Evolutionary conservation across 1,284 basidiomycete species (phyloP).

Genomic region (Trametes sp.): DNA sequence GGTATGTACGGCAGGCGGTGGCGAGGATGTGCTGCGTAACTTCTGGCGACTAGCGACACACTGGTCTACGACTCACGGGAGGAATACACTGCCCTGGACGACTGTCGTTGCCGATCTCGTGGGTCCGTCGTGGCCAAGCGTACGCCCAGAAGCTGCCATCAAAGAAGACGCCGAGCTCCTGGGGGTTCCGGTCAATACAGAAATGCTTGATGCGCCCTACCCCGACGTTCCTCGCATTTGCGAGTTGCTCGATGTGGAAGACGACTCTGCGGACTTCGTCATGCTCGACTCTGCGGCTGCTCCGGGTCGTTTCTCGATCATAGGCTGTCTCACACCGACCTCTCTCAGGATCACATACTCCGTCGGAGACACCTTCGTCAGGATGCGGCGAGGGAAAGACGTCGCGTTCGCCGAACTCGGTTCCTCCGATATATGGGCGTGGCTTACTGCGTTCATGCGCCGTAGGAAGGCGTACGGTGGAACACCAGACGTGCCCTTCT

Average conservation of each 20-base stretch:
- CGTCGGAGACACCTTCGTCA: constrained; percentile 57
- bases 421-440: constrained; percentile 68
- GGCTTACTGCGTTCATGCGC: constrained; percentile 74
- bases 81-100: constrained; percentile 52
- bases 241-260: constrained; percentile 64
- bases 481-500: constrained; percentile 66
- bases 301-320: constrained; percentile 77
- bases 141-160: constrained; percentile 37
- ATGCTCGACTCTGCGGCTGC: constrained; percentile 76
- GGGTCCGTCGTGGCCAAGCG: constrained; percentile 64
- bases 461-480: constrained; percentile 55
- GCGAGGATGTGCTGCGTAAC: constrained; percentile 68
- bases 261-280: constrained; percentile 70
- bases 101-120: constrained; percentile 44
- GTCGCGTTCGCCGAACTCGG: constrained; percentile 43
- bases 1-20: constrained; percentile 69
- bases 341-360: constrained; percentile 66
- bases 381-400: constrained; percentile 42
- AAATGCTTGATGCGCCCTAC: constrained; percentile 51
- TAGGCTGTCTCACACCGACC: constrained; percentile 60
- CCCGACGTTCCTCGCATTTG: constrained; percentile 56
- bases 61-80: constrained; percentile 55
- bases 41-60: constrained; percentile 72
- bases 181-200: constrained; percentile 46
- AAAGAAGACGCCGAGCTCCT: constrained; percentile 1